A percentile compares a stretch with the other conserved stretches of the same genome.
These are phyloP conservation scores for Themeda triandra DNA, from an alignment of 176 grass and related monocot genomes.

Conservation along the genomic window DNA sequence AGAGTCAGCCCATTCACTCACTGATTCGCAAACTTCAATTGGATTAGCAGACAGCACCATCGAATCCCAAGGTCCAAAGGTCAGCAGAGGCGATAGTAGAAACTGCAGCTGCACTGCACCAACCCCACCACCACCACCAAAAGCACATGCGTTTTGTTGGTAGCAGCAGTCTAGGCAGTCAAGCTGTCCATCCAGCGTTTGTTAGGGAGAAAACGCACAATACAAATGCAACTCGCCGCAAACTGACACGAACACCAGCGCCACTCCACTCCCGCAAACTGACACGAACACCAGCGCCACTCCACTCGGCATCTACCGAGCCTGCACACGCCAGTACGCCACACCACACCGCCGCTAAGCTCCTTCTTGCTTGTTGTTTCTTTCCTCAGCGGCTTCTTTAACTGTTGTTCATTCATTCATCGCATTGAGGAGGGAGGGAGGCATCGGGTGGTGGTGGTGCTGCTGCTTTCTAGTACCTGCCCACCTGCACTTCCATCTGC, in stretches of 20 bases:
- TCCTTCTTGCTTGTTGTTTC: neutral
- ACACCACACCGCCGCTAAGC: neutral
- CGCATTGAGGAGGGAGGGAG: neutral
- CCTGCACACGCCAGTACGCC: neutral
- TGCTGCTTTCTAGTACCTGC: slow-evolving; percentile 5
- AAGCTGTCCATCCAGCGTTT: neutral
- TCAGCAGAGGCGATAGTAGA: too few species aligned
- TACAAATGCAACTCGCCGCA: neutral
- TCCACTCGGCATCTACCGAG: neutral
- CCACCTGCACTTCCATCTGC: neutral
- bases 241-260: neutral
- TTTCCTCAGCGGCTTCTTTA: neutral
- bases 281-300: too few species aligned
- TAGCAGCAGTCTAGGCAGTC: neutral
- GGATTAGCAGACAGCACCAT: neutral
- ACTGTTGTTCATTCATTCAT: slow-evolving; percentile 9
- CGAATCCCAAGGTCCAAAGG: neutral
- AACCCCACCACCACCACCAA: neutral
- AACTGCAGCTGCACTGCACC: neutral
- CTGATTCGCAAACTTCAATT: neutral
- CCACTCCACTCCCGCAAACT: neutral
- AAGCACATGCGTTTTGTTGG: slow-evolving; percentile 8
- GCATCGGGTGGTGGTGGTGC: too few species aligned
- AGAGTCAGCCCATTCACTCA: neutral
- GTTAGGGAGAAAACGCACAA: neutral